Evolutionary conservation across 2,329 filamentous ascomycete species (phyloP).

Genomic region (Berkeleyomyces rouxiae): DNA sequence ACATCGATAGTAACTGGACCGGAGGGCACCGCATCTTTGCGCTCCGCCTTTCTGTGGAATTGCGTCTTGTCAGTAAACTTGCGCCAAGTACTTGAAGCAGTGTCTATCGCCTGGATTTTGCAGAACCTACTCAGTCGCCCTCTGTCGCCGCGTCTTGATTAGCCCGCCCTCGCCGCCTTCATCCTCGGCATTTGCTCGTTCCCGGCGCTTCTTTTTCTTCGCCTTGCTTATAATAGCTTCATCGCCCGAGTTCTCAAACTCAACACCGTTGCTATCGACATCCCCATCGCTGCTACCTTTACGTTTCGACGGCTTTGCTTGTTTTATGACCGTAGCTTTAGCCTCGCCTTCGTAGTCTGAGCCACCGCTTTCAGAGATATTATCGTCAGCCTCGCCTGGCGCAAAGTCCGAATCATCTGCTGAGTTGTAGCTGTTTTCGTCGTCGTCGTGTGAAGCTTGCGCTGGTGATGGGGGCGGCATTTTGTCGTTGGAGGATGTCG

Average conservation of each 20-base stretch:
- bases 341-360: conserved; percentile 1
- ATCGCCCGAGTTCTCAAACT: conserved; percentile 53
- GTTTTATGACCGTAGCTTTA: conserved; percentile 1
- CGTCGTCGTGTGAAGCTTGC: neutral
- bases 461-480: neutral
- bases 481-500: neutral
- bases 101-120: neutral
- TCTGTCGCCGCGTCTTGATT: conserved; percentile 57
- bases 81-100: too few species aligned
- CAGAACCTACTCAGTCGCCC: conserved; percentile 42
- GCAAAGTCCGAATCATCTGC: conserved; percentile 61
- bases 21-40: conserved; percentile 31
- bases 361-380: conserved; percentile 16
- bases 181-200: conserved; percentile 29
- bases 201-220: conserved; percentile 32
- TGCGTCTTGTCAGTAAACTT: conserved; percentile 13
- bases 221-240: conserved; percentile 50
- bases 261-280: neutral
- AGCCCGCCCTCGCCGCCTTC: conserved; percentile 44
- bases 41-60: conserved; percentile 36
- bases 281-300: conserved; percentile 19
- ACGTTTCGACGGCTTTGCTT: conserved; percentile 18
- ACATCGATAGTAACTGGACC: conserved; percentile 54
- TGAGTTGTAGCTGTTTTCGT: conserved; percentile 35
- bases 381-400: conserved; percentile 29